Evolutionary conservation across 1,139 yeast genomes (phyloP), one percentile per base, ranked within the genome.

Genomic region (Geotrichum citri-aurantii): DNA sequence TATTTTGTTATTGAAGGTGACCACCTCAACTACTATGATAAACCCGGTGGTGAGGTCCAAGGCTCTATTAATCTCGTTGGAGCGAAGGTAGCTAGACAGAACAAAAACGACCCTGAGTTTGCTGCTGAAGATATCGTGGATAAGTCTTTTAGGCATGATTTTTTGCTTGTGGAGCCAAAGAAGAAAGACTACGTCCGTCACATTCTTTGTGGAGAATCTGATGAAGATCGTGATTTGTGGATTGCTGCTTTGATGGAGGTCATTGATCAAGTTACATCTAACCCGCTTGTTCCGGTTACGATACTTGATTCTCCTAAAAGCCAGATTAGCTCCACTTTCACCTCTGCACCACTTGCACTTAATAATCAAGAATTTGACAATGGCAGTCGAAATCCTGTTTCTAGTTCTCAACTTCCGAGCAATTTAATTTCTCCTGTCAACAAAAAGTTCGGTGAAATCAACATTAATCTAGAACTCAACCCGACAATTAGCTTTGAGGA

Each of bases 191-290:
- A 82, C 56, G 80, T 82, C 1, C 84, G 83, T 60, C 91, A 88
- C 69, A 81, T 85, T 58, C 79, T 91, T 61, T 90, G 96, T 73
- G 90, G 95, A 1, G 97, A 91, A 70, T 83, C 87, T 1, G 89
- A 87, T 56, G 79, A 77, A 37, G 96, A 89, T 66, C 81, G 96
- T 57, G 95, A 88, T 65, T 79, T 78, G 3, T 88, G 97, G 97
- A 81, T 86, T 27, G 77, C 81, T 23, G 79, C 82, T 1, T 73
- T 87, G 64, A 76, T 84, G 51, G 85, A 81, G 59, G 77, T 77
- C 55, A 70, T 72, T 37, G 48, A 52, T 11, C 54, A 54, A 42
- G 52, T 54, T 5, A 54, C 54, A 14, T 23, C 37, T 46, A 19
- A 46, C 6, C 48, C 53, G 14, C 27, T 47, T 14, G 37, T 48